Evolutionary conservation across 83 land plant genomes (phyloP).

Genomic region (Picea abies): DNA sequence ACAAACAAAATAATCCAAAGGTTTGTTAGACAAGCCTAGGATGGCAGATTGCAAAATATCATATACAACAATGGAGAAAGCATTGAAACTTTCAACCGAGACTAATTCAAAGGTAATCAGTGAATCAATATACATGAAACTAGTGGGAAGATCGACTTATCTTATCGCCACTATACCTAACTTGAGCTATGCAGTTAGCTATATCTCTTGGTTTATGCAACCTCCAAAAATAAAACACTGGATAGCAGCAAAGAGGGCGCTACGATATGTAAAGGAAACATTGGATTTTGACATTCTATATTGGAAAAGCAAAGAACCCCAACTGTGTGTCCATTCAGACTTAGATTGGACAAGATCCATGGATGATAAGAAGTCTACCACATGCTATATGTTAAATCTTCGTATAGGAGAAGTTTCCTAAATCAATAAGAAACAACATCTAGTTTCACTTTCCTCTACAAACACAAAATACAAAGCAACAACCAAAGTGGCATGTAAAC

Average conservation of each 20-base stretch:
- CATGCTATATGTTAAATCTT: too few species aligned
- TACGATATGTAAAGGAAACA: too few species aligned
- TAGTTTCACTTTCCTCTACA: neutral
- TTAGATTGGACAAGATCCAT: too few species aligned
- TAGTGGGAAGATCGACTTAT: too few species aligned
- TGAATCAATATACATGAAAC: neutral
- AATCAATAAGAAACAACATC: neutral
- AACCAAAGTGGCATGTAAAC: neutral
- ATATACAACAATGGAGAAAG: neutral
- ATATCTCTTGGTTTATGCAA: neutral
- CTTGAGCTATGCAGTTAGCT: neutral
- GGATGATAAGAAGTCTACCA: too few species aligned
- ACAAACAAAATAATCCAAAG: neutral
- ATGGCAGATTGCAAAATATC: neutral
- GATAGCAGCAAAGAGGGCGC: neutral
- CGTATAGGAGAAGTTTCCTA: neutral
- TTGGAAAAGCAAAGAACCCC: too few species aligned
- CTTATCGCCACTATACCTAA: neutral
- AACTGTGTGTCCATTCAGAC: too few species aligned
- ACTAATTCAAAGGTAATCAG: neutral
- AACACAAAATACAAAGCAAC: neutral
- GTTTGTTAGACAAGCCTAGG: too few species aligned
- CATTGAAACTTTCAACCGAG: neutral
- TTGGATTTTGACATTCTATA: too few species aligned
- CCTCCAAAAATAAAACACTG: too few species aligned